Percentiles rank a stretch among this genome's conserved stretches.
These are phyloP conservation scores for Fusarium mexicanum DNA, from an alignment of 2,329 filamentous ascomycete genomes.

Conservation along the genomic window DNA sequence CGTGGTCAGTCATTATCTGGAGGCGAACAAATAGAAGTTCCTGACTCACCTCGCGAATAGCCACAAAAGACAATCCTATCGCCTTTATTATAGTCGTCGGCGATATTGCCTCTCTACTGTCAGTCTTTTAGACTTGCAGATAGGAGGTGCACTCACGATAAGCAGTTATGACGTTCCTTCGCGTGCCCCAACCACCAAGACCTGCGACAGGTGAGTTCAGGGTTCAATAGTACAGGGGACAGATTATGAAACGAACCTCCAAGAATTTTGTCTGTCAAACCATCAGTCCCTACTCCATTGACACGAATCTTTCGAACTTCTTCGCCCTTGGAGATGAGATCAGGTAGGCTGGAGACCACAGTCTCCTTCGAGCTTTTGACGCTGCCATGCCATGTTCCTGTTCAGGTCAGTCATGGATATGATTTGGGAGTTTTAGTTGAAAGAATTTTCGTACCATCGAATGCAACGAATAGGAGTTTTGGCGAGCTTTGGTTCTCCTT, in stretches of 20 bases:
- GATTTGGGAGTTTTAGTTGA: not conserved
- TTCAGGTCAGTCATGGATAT: not conserved
- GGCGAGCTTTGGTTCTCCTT: not conserved
- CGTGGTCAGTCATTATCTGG: accelerated
- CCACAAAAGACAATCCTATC: not conserved
- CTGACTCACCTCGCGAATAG: not conserved
- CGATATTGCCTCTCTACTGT: not conserved
- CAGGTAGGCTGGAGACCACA: accelerated
- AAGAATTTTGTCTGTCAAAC: not conserved
- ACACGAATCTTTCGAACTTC: not conserved
- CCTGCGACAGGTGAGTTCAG: not conserved
- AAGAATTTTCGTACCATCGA: not conserved
- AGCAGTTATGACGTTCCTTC: not conserved
- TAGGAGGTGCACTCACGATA: accelerated
- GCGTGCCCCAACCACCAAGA: not conserved
- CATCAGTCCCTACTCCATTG: not conserved
- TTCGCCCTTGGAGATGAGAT: not conserved
- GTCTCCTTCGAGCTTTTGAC: not conserved
- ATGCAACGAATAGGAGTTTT: not conserved
- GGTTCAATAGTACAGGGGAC: too few species aligned
- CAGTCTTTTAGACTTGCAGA: accelerated
- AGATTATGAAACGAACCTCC: not conserved
- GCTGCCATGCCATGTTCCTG: not conserved
- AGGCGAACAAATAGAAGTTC: not conserved
- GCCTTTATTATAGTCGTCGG: not conserved